Evolutionary conservation across 257 asterid genomes (phyloP).

Genomic region (Handroanthus guayacan): DNA sequence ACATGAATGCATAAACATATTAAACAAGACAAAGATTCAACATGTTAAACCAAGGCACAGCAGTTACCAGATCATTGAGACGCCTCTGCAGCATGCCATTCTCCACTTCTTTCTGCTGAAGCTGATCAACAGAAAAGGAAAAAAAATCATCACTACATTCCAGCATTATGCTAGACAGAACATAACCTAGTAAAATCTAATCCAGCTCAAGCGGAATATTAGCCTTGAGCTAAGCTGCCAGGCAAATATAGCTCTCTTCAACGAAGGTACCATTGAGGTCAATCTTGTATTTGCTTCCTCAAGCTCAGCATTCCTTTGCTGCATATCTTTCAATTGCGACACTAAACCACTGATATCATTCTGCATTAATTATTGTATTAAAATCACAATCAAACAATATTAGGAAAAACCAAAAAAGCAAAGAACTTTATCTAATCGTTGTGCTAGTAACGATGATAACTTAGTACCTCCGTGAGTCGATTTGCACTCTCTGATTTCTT

Average conservation of each 20-base stretch:
- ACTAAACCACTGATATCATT: constrained; percentile 82
- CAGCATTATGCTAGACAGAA: constrained; percentile 1
- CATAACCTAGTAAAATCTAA: constrained; percentile 2
- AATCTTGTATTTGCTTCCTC: constrained; percentile 70
- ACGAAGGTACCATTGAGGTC: constrained; percentile 59
- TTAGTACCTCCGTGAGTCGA: constrained; percentile 79
- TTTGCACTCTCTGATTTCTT: constrained; percentile 78
- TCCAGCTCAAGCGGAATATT: background rate
- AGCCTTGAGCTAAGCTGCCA: constrained; percentile 6
- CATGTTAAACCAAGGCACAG: constrained; percentile 18
- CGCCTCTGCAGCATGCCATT: constrained; percentile 69
- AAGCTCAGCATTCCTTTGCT: constrained; percentile 66
- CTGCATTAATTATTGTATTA: constrained; percentile 50
- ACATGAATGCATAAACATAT: constrained; percentile 11
- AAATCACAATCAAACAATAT: constrained; percentile 10
- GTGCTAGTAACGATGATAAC: background rate
- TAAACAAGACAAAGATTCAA: background rate
- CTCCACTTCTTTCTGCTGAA: constrained; percentile 70
- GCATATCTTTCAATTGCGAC: constrained; percentile 79
- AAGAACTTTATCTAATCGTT: background rate
- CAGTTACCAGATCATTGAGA: constrained; percentile 82
- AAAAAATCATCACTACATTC: constrained; percentile 22
- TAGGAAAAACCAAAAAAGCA: background rate
- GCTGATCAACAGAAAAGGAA: constrained; percentile 52
- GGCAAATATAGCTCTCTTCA: background rate